phyloP scores from a whole-genome alignment of 2,329 filamentous ascomycete genomes.

The Penicillium thymicola region DNA sequence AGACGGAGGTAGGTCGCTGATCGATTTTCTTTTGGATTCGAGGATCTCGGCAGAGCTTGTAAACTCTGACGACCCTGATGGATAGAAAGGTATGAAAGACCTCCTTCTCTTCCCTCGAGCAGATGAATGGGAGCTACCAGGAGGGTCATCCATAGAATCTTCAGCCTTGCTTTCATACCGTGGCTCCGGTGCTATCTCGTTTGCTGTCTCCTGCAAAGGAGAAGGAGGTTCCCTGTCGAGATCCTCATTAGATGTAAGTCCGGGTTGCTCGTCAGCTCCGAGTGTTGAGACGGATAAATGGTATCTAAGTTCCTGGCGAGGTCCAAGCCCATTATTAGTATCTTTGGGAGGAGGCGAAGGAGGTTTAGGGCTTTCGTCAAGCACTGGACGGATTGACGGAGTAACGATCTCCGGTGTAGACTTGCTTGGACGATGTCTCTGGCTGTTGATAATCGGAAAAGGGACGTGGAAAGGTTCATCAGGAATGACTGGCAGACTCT shows the following conservation, averaged over 20 bases:
- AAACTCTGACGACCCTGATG: not conserved
- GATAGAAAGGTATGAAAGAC: conserved; percentile 2
- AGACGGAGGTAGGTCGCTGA: conserved; percentile 18
- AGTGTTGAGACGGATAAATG: conserved; percentile 30
- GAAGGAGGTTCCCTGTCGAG: conserved; percentile 16
- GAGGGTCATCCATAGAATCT: not conserved
- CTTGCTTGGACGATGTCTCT: not conserved
- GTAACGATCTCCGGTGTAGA: not conserved
- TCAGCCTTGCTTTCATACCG: not conserved
- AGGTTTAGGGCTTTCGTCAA: conserved; percentile 8
- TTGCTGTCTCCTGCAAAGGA: conserved; percentile 10
- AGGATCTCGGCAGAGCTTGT: conserved; percentile 16
- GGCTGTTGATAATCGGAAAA: not conserved
- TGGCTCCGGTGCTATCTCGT: not conserved
- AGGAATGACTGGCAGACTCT: conserved; percentile 8
- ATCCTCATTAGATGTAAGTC: conserved; percentile 1
- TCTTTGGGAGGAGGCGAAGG: conserved; percentile 10
- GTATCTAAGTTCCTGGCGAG: conserved; percentile 8
- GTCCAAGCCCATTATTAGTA: conserved; percentile 3
- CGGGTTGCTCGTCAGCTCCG: conserved; percentile 17
- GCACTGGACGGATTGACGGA: conserved; percentile 15
- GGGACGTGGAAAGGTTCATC: conserved; percentile 1
- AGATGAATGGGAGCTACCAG: not conserved
- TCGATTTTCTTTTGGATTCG: conserved; percentile 21
- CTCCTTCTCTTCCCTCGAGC: not conserved